Evolutionary conservation across 441 rosid genomes (phyloP).

Genomic region (Gossypium trilobum): DNA sequence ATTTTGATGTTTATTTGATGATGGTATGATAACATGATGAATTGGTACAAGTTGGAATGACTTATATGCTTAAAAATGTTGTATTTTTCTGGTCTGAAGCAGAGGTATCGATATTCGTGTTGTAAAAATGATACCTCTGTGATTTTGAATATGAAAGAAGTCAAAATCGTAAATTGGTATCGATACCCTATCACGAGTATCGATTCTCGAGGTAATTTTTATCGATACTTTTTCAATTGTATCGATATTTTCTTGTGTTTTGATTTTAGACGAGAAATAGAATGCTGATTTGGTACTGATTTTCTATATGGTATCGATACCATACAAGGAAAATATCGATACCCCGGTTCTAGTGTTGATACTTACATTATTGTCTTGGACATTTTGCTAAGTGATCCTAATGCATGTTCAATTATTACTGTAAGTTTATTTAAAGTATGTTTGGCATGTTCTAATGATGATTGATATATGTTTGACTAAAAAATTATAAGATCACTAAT

Average conservation of each 20-base stretch:
- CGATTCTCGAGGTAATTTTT: neutral
- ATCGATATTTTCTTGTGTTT: neutral
- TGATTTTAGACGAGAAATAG: neutral
- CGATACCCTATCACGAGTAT: neutral
- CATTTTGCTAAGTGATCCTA: neutral
- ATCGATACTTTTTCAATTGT: neutral
- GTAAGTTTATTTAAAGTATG: neutral
- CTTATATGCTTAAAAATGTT: neutral
- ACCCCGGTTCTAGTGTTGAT: neutral
- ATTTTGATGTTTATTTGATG: neutral
- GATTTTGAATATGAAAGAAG: neutral
- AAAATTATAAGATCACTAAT: neutral
- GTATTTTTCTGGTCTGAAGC: neutral
- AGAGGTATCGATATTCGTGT: neutral
- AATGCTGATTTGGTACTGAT: neutral
- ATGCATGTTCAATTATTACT: neutral
- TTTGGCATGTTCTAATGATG: neutral
- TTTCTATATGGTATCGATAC: neutral
- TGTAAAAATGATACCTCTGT: neutral
- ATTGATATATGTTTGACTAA: neutral
- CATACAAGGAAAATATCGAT: neutral
- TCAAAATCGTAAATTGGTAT: neutral
- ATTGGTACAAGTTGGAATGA: neutral
- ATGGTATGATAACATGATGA: neutral
- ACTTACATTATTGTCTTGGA: neutral